Conservation (phyloP, 345 rosid species). For the Mallotus nudiflorus region DNA sequence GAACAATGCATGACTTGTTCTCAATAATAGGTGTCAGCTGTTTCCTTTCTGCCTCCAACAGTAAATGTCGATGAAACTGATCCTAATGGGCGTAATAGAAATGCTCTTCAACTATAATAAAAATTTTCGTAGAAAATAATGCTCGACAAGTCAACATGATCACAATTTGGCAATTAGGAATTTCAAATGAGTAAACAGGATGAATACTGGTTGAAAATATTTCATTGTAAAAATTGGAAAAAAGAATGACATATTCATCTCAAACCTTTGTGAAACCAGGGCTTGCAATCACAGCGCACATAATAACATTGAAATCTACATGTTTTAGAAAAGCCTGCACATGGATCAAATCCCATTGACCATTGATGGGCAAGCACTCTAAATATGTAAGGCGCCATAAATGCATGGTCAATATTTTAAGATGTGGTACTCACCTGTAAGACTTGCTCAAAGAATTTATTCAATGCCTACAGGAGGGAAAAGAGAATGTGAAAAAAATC, state of each 20-base stretch:
- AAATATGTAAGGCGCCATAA: neutral
- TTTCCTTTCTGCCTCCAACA: slow-evolving; percentile 93
- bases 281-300: slow-evolving; percentile 94
- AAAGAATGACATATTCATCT: neutral
- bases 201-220: neutral
- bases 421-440: slow-evolving; percentile 54
- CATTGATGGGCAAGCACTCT: neutral
- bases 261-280: slow-evolving; percentile 98
- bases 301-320: slow-evolving; percentile 82
- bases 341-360: slow-evolving; percentile 1
- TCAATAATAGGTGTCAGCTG: slow-evolving; percentile 82
- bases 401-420: slow-evolving; percentile 1
- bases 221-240: neutral
- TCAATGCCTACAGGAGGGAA: slow-evolving; percentile 62
- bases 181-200: slow-evolving; percentile 3
- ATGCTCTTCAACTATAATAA: neutral
- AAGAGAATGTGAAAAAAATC: slow-evolving; percentile 4
- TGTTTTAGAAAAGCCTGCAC: slow-evolving; percentile 82
- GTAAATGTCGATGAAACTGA: slow-evolving; percentile 83
- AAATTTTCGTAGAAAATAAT: neutral
- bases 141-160: neutral
- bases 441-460: slow-evolving; percentile 84
- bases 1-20: slow-evolving; percentile 79
- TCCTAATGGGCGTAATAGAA: slow-evolving; percentile 63
- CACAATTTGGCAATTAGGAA: neutral